Base-by-base conservation (phyloP, 306 rosid genomes). In the Quillaja saponaria region DNA sequence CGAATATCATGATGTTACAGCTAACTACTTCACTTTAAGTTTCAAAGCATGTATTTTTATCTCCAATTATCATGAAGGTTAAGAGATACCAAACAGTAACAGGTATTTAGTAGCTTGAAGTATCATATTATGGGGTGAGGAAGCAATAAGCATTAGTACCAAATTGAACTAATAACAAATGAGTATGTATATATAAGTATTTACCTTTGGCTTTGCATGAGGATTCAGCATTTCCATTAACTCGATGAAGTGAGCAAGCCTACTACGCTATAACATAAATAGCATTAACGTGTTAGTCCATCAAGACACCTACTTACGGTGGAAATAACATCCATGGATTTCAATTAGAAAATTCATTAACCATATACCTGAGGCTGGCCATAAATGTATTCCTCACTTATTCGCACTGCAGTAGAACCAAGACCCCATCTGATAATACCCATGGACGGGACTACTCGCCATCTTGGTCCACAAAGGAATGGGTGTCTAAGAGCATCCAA, bases 401-500 rank as follows among this genome's bases (percentile, higher is more conserved):
- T 92, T 59, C 95, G 85, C 55, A 82, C 78, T 34, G 86, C 90
- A 58, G 98, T 92, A 61, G 94, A 88, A 46, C 98, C 98, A 20
- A 92, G 90, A 72, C 98, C 92, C 98, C 98, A 92, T 82, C 98
- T 81, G 64, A 92, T 83, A 41, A 88, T 72, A 59, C 86, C 95
- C 85, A 86, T 72, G 42, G 98, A 92, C 49, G 90, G 94, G 51
- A 87, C 82, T 51, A 92, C 81, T 72, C 96, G 89, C 98, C 98
- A 92, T 81, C 89, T 83, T 64, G 98, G 98, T 14, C 96, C 98
- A 63, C 98, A 92, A 8, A 92, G 95, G 72, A 92, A 92, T 39
- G 98, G 98, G 73, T 92, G 98, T 75, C 95, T 81, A 55, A 92
- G 96, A 72, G 98, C 95, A 68, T 92, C 88, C 82, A 92, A 84